Evolutionary conservation across 2,329 filamentous ascomycete species (phyloP).

Genomic region (Pseudopyrenochaeta lycopersici): DNA sequence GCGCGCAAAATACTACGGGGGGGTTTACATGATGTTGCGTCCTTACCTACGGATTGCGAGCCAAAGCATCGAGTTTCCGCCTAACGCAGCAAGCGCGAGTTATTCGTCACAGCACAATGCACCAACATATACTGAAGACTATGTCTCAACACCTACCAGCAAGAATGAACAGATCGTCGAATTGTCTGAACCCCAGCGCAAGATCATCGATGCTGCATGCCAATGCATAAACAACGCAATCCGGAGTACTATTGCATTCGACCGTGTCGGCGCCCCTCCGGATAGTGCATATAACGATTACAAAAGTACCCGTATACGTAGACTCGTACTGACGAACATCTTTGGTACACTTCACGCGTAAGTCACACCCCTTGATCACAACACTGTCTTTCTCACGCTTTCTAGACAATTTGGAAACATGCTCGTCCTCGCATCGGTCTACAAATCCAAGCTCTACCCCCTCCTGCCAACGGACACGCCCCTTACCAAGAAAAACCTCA

Average conservation of each 20-base stretch:
- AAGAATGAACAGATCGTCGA: too few relatives aligned
- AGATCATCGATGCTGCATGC: too few relatives aligned
- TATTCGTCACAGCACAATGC: conserved; percentile 55
- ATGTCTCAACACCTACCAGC: conserved; percentile 41
- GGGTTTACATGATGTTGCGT: conserved; percentile 86
- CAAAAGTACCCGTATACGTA: conserved; percentile 66
- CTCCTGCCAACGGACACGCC: too few relatives aligned
- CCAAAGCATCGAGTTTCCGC: conserved; percentile 56
- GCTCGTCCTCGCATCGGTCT: conserved; percentile 85
- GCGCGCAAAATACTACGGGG: conserved; percentile 94
- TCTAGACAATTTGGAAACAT: conserved; percentile 96
- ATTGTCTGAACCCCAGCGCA: too few relatives aligned
- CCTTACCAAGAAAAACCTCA: too few relatives aligned
- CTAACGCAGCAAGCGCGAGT: conserved; percentile 27
- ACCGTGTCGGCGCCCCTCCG: conserved; percentile 36
- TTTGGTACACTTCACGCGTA: too few relatives aligned
- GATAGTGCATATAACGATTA: conserved; percentile 48
- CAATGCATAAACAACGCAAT: too few relatives aligned
- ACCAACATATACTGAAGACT: conserved; percentile 54
- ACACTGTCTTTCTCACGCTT: conserved; percentile 17
- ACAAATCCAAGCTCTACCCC: conserved; percentile 63
- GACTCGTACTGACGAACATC: conserved; percentile 87
- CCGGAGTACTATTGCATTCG: too few relatives aligned
- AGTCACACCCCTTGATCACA: too few relatives aligned
- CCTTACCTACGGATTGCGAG: conserved; percentile 74